Conservation (phyloP, 768 basidiomycete species). For the Gloeopeniophorella convolvens region DNA sequence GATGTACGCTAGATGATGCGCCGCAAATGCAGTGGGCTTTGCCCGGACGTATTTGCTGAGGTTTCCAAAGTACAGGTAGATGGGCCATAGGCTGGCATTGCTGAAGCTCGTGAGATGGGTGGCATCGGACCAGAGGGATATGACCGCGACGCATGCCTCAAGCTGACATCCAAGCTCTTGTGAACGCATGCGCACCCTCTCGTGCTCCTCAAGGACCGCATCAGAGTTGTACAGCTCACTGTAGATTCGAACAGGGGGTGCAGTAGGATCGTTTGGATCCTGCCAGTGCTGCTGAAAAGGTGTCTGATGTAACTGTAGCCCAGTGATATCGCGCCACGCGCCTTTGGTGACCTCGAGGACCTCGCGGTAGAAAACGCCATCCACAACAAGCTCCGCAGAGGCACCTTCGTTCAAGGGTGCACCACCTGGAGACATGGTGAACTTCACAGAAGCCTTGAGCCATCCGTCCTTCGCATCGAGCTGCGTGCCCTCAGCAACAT, state of each 20-base stretch:
- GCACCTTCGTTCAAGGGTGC: too few relatives aligned
- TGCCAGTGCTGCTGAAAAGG: constrained; percentile 27
- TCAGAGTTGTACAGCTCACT: not conserved
- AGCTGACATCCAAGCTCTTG: constrained; percentile 17
- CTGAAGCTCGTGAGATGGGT: constrained; percentile 24
- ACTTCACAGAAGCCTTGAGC: too few relatives aligned
- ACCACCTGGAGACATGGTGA: too few relatives aligned
- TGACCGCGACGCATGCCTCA: constrained; percentile 11
- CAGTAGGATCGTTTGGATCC: constrained; percentile 5
- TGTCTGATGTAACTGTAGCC: too few relatives aligned
- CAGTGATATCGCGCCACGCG: too few relatives aligned
- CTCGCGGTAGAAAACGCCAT: too few relatives aligned
- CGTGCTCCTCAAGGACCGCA: not conserved
- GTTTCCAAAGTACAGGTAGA: constrained; percentile 23
- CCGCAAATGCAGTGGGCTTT: constrained; percentile 10
- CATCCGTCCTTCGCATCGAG: too few relatives aligned
- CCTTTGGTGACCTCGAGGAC: too few relatives aligned
- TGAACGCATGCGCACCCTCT: not conserved
- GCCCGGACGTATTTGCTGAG: constrained; percentile 17
- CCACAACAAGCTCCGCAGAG: too few relatives aligned
- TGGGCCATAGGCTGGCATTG: constrained; percentile 22
- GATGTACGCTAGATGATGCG: constrained; percentile 24
- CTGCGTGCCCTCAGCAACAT: too few relatives aligned
- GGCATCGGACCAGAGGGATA: constrained; percentile 23
- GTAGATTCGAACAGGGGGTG: not conserved